These are phyloP conservation scores for Acephala macrosclerotiorum DNA, from an alignment of 2,329 filamentous ascomycete species.

Conservation along the genomic window DNA sequence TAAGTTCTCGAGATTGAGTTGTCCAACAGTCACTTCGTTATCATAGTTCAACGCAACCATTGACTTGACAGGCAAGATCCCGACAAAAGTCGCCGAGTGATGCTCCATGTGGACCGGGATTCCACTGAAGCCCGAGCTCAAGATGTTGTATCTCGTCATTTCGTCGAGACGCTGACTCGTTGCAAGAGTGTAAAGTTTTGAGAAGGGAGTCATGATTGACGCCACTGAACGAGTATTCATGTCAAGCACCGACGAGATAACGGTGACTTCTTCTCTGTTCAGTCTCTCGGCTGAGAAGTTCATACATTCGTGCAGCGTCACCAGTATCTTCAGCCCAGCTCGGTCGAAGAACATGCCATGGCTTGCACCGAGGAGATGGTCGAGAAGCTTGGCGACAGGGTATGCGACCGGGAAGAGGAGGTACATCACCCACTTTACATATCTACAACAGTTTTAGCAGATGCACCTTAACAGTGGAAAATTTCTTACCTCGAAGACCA, in stretches of 20 bases:
- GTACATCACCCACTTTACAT: constrained; percentile 86
- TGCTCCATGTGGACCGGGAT: constrained; percentile 90
- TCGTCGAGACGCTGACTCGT: constrained; percentile 90
- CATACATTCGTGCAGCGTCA: constrained; percentile 73
- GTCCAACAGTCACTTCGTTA: constrained; percentile 80
- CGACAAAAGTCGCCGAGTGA: constrained; percentile 84
- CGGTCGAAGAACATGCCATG: constrained; percentile 97
- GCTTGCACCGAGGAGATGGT: constrained; percentile 88
- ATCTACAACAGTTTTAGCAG: constrained; percentile 15
- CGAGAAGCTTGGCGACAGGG: constrained; percentile 92
- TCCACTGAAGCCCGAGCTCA: constrained; percentile 89
- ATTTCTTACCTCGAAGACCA: constrained; percentile 49
- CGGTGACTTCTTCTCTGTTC: constrained; percentile 95
- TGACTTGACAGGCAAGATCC: constrained; percentile 96
- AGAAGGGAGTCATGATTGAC: constrained; percentile 96
- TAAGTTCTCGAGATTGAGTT: constrained; percentile 88
- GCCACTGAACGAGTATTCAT: constrained; percentile 92
- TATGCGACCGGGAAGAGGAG: constrained; percentile 86
- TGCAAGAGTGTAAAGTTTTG: constrained; percentile 91
- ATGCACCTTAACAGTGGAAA: background rate
- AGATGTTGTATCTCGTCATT: constrained; percentile 87
- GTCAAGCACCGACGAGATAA: constrained; percentile 93
- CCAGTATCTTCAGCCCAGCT: constrained; percentile 90
- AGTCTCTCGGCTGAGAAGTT: constrained; percentile 67
- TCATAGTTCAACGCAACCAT: constrained; percentile 96